These are phyloP conservation scores for Neodidymelliopsis sp. DNA, from an alignment of 2,329 filamentous ascomycete species.

Conservation along the genomic window DNA sequence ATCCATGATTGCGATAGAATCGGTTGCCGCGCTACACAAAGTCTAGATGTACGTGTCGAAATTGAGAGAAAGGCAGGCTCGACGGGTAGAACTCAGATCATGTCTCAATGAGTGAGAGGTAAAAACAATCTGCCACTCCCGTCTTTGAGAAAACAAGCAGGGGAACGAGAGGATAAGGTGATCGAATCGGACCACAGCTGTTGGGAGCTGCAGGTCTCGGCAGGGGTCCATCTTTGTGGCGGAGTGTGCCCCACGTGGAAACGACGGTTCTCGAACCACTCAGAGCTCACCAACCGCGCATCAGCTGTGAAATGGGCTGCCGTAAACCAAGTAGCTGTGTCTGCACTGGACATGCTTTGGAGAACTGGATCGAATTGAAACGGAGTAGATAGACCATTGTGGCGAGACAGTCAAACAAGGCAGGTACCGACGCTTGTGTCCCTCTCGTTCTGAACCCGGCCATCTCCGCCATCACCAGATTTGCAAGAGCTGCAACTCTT, in stretches of 20 bases:
- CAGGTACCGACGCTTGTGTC: slow-evolving; percentile 6
- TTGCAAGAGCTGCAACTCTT: slow-evolving; percentile 26
- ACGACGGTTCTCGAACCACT: slow-evolving; percentile 4
- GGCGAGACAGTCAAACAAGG: background rate
- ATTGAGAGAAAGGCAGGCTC: background rate
- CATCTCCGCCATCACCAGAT: slow-evolving; percentile 39
- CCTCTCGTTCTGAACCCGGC: slow-evolving; percentile 23
- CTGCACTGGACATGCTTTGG: background rate
- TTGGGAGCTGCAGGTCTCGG: slow-evolving; percentile 17
- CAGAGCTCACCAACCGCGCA: background rate
- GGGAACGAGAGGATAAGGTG: slow-evolving; percentile 24
- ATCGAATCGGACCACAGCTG: slow-evolving; percentile 24
- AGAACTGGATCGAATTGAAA: background rate
- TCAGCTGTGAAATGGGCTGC: background rate
- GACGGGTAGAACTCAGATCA: slow-evolving; percentile 10
- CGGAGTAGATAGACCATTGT: background rate
- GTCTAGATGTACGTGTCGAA: background rate
- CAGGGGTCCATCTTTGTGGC: slow-evolving; percentile 6
- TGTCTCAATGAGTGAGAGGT: slow-evolving; percentile 7
- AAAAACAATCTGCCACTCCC: background rate
- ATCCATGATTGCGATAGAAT: slow-evolving; percentile 35
- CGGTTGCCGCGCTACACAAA: slow-evolving; percentile 2
- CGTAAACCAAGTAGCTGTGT: background rate
- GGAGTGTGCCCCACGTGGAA: slow-evolving; percentile 14
- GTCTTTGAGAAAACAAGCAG: background rate